Evolutionary conservation across 1,284 basidiomycete genomes (phyloP).

Genomic region (Golubevia pallescens): DNA sequence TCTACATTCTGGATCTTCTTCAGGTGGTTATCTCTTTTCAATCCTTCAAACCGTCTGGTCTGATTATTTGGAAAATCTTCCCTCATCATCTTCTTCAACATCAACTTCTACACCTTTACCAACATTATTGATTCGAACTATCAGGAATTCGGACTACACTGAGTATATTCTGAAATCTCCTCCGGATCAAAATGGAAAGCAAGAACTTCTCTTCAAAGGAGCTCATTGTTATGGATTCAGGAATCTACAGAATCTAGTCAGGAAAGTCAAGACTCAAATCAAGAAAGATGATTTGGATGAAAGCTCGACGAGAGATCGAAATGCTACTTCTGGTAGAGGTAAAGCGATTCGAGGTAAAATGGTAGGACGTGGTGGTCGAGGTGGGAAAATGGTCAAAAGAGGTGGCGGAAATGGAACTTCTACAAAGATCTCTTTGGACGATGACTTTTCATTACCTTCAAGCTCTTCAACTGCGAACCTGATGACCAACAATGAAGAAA

Average conservation of each 20-base stretch:
- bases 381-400: conserved; percentile 12
- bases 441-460: not conserved
- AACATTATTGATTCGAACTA: conserved; percentile 19
- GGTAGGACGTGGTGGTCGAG: not conserved
- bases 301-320: conserved; percentile 1
- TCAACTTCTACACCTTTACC: conserved; percentile 42
- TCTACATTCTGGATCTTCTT: conserved; percentile 44
- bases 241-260: conserved; percentile 94
- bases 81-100: not conserved
- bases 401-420: not conserved
- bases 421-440: too few species aligned
- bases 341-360: conserved; percentile 3
- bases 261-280: conserved; percentile 72
- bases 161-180: conserved; percentile 69
- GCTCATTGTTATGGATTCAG: conserved; percentile 97
- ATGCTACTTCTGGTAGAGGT: not conserved
- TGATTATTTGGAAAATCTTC: conserved; percentile 23
- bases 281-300: conserved; percentile 7
- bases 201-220: conserved; percentile 77
- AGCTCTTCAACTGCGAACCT: not conserved
- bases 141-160: conserved; percentile 68
- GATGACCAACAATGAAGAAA: not conserved
- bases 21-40: conserved; percentile 52
- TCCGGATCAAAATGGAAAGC: not conserved
- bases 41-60: conserved; percentile 42